Conservation (phyloP, 768 basidiomycete species). For the Rhodocollybia butyracea region DNA sequence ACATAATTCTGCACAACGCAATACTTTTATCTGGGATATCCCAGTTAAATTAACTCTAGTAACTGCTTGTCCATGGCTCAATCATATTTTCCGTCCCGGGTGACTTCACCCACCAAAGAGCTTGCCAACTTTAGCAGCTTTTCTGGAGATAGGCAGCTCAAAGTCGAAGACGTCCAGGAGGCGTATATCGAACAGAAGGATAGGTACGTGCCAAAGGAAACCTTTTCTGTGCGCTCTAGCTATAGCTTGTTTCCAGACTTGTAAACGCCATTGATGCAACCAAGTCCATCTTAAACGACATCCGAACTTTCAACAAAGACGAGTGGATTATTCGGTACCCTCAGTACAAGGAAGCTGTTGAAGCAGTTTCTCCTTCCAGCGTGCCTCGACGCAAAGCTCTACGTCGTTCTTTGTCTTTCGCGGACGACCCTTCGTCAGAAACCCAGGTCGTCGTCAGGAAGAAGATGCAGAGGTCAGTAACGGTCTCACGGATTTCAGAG, state of each 20-base stretch:
- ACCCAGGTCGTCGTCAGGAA: slow-evolving; percentile 60
- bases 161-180: slow-evolving; percentile 72
- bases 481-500: slow-evolving; percentile 51
- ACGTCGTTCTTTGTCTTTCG: slow-evolving; percentile 78
- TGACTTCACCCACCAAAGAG: slow-evolving; percentile 33
- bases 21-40: neutral
- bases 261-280: slow-evolving; percentile 76
- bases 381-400: slow-evolving; percentile 35
- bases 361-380: slow-evolving; percentile 24
- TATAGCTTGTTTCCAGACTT: slow-evolving; percentile 28
- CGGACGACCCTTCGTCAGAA: slow-evolving; percentile 70
- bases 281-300: slow-evolving; percentile 60
- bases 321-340: slow-evolving; percentile 92
- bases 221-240: too few relatives aligned
- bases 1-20: neutral
- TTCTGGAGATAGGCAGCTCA: slow-evolving; percentile 41
- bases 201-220: slow-evolving; percentile 42
- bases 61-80: slow-evolving; percentile 33
- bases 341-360: slow-evolving; percentile 50
- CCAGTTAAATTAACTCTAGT: neutral
- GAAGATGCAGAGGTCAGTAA: slow-evolving; percentile 55
- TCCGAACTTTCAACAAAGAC: slow-evolving; percentile 79
- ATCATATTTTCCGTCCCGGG: slow-evolving; percentile 33
- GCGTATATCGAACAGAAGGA: slow-evolving; percentile 74
- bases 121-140: slow-evolving; percentile 16